These are phyloP conservation scores for Davidsoniella australis DNA, from an alignment of 2,329 filamentous ascomycete genomes.

Conservation along the genomic window DNA sequence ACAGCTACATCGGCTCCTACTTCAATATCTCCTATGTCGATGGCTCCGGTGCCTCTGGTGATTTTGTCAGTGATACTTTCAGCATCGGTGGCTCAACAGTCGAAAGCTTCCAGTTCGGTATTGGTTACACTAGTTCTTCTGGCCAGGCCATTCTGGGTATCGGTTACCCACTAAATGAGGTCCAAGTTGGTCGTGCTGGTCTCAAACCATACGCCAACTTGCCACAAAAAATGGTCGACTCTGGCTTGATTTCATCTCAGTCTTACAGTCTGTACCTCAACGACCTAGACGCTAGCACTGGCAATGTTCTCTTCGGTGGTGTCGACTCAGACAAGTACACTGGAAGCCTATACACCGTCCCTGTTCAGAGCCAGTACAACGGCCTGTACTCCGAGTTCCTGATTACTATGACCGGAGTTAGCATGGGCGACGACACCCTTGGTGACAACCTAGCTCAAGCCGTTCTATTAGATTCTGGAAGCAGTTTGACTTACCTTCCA, in stretches of 20 bases:
- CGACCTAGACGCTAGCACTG: conserved; percentile 46
- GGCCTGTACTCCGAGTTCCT: conserved; percentile 44
- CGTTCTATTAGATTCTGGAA: conserved; percentile 56
- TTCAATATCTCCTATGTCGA: conserved; percentile 87
- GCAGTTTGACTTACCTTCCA: conserved; percentile 50
- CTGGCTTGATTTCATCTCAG: conserved; percentile 44
- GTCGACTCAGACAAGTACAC: conserved; percentile 49
- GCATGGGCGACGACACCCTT: conserved; percentile 26
- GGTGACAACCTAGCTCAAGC: conserved; percentile 35
- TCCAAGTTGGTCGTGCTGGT: conserved; percentile 42
- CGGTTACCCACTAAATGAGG: conserved; percentile 67
- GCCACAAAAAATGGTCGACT: conserved; percentile 44
- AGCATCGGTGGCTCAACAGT: conserved; percentile 37
- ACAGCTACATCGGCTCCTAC: conserved; percentile 50
- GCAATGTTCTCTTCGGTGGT: conserved; percentile 59
- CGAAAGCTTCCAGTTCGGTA: conserved; percentile 48
- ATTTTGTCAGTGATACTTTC: conserved; percentile 65
- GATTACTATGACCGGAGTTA: conserved; percentile 48
- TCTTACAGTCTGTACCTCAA: conserved; percentile 65
- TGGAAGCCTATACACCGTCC: conserved; percentile 47
- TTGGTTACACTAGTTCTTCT: conserved; percentile 47
- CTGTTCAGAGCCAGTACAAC: conserved; percentile 36
- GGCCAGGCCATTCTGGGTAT: conserved; percentile 68
- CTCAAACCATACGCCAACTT: conserved; percentile 47
- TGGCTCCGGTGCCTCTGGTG: conserved; percentile 57